Evolutionary conservation across 164 flowering plant genomes (phyloP).

Genomic region (Piper longum): DNA sequence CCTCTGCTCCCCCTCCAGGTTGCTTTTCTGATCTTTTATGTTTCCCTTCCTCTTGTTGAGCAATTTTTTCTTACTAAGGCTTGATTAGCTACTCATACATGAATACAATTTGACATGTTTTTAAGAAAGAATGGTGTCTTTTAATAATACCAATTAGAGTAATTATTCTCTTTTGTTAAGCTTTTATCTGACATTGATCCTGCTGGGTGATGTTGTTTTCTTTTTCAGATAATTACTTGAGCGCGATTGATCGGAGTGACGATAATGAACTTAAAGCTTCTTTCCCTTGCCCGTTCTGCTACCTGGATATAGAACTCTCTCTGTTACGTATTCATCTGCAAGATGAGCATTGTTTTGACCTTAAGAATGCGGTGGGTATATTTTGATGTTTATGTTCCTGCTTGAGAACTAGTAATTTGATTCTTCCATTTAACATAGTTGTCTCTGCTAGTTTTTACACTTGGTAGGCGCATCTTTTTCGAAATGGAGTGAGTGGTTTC

Average conservation of each 20-base stretch:
- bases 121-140: background rate
- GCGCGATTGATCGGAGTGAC: slow-evolving; percentile 38
- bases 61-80: background rate
- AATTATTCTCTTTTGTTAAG: background rate
- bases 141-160: no score
- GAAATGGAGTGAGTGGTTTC: no score
- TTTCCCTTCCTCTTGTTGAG: background rate
- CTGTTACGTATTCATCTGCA: slow-evolving; percentile 51
- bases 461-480: no score
- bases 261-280: slow-evolving; percentile 43
- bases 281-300: slow-evolving; percentile 85
- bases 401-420: background rate
- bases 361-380: slow-evolving; percentile 51
- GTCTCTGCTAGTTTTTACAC: no score
- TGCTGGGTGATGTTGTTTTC: background rate
- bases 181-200: background rate
- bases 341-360: slow-evolving; percentile 84
- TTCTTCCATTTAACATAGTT: no score
- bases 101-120: background rate
- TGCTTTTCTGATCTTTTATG: background rate
- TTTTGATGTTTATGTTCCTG: background rate
- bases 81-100: background rate
- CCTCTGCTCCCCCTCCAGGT: slow-evolving; percentile 4
- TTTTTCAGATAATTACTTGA: slow-evolving; percentile 24
- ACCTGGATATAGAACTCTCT: slow-evolving; percentile 56